A percentile compares a stretch with the other conserved stretches of the same genome.
Conservation (phyloP, 1,284 basidiomycete genomes). For the Moesziomyces antarcticus region DNA sequence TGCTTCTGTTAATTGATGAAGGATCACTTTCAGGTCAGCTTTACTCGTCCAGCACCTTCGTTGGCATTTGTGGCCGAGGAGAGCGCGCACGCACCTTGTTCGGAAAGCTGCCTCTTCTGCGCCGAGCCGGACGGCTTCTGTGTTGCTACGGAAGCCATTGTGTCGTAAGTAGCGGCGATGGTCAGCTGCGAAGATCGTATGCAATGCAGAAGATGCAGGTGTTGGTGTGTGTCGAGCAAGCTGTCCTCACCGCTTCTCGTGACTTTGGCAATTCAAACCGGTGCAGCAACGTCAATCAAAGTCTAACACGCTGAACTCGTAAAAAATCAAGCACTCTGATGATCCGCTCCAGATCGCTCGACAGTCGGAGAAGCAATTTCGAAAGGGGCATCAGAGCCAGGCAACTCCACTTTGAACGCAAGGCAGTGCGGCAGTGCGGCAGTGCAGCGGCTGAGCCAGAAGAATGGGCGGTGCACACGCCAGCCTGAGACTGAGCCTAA, state of each 20-base stretch:
- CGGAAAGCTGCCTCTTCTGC: constrained; percentile 39
- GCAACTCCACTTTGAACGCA: background rate
- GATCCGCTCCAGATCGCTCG: background rate
- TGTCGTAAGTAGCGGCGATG: background rate
- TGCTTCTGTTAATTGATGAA: constrained; percentile 30
- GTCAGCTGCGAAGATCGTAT: background rate
- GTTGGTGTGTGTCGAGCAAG: constrained; percentile 6
- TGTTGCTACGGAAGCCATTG: constrained; percentile 35
- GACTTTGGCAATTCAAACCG: background rate
- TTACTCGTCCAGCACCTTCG: no score
- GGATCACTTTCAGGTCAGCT: background rate
- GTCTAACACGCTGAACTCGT: background rate
- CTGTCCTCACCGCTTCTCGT: background rate
- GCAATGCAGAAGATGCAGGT: constrained; percentile 3
- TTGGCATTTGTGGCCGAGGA: background rate
- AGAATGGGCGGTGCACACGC: background rate
- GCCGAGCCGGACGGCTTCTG: constrained; percentile 21
- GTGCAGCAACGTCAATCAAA: background rate
- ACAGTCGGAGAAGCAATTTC: background rate
- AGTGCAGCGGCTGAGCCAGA: constrained; percentile 1
- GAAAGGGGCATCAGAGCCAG: background rate
- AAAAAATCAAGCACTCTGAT: background rate
- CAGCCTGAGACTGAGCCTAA: no score
- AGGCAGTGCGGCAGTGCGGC: no score
- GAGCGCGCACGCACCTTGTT: constrained; percentile 27